Evolutionary conservation across 2,329 filamentous ascomycete species (phyloP).

Genomic region (Pseudogymnoascus sp.): DNA sequence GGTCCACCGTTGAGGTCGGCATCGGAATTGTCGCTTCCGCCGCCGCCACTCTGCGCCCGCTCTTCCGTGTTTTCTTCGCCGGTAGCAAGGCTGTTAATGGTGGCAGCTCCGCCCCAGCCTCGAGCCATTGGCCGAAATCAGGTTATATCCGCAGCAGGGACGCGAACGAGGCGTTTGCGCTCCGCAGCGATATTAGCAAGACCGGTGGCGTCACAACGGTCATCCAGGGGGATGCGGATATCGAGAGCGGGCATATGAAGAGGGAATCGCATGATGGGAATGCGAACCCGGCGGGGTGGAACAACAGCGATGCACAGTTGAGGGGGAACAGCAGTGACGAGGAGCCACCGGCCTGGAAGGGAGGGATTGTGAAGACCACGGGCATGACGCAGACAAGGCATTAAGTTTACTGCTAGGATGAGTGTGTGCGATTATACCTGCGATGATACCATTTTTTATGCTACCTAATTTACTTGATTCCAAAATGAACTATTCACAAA

Average conservation of each 20-base stretch:
- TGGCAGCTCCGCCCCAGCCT: background rate
- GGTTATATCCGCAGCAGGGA: background rate
- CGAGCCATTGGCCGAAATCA: background rate
- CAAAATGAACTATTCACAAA: background rate
- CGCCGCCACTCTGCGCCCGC: constrained; percentile 42
- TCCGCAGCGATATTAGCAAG: constrained; percentile 10
- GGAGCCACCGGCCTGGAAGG: background rate
- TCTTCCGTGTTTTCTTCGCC: constrained; percentile 29
- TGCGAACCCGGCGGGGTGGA: background rate
- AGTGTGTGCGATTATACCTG: constrained; percentile 6
- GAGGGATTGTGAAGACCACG: constrained; percentile 9
- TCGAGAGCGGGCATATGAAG: background rate
- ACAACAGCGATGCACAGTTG: constrained; percentile 5
- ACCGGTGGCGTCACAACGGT: constrained; percentile 3
- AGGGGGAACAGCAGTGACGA: constrained; percentile 4
- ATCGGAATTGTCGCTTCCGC: constrained; percentile 45
- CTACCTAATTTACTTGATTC: background rate
- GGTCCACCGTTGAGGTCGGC: constrained; percentile 43
- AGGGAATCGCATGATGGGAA: background rate
- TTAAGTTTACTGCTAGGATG: background rate
- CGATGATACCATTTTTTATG: constrained; percentile 9
- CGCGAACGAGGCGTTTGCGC: background rate
- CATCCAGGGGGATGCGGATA: background rate
- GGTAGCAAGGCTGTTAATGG: constrained; percentile 5
- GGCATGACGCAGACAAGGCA: constrained; percentile 7